Evolutionary conservation across 345 rosid genomes (phyloP).

Genomic region (Erysimum cheiranthoides): DNA sequence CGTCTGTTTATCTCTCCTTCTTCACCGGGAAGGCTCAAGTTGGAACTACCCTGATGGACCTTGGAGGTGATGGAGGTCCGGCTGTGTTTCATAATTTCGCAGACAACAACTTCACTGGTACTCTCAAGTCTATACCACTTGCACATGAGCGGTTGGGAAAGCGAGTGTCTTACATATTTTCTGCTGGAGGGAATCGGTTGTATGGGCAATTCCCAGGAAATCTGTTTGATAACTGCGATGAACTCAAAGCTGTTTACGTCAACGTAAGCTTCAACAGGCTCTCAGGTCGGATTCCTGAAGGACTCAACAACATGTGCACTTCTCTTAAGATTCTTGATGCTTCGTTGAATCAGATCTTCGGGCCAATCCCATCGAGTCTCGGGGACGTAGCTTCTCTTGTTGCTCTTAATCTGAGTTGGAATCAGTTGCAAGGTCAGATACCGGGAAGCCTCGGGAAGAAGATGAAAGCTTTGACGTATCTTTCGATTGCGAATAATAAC

Average conservation of each 20-base stretch:
- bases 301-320: conserved; percentile 53
- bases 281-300: conserved; percentile 59
- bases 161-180: conserved; percentile 60
- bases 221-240: conserved; percentile 56
- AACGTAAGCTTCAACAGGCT: conserved; percentile 59
- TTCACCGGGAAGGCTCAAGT: conserved; percentile 55
- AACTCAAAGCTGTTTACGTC: conserved; percentile 49
- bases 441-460: conserved; percentile 50
- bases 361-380: conserved; percentile 52
- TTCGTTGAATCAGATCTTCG: conserved; percentile 59
- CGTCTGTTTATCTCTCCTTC: conserved; percentile 63
- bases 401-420: conserved; percentile 60
- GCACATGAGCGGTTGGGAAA: conserved; percentile 63
- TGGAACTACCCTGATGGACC: conserved; percentile 41
- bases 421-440: conserved; percentile 57
- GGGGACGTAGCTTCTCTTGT: conserved; percentile 53
- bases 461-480: conserved; percentile 52
- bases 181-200: conserved; percentile 58
- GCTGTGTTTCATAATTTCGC: conserved; percentile 71
- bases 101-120: conserved; percentile 76
- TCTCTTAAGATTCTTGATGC: conserved; percentile 62
- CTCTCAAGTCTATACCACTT: conserved; percentile 57
- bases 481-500: conserved; percentile 58
- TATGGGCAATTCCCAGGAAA: conserved; percentile 52
- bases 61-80: conserved; percentile 52